phyloP scores from a whole-genome alignment of 2,329 filamentous ascomycete genomes.

The Massarina eburnea region DNA sequence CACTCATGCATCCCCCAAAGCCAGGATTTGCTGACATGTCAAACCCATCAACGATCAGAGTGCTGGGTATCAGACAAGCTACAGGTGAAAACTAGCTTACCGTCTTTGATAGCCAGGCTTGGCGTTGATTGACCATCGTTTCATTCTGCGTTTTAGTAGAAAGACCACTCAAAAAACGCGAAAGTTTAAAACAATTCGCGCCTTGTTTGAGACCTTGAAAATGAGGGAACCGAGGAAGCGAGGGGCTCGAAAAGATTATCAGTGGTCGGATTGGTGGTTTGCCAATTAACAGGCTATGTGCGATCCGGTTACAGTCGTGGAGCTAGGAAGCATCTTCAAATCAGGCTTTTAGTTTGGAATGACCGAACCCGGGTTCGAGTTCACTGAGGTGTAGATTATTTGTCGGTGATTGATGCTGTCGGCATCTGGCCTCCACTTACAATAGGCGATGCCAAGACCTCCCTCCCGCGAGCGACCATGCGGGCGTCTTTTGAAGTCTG shows the following conservation, averaged over 20 bases:
- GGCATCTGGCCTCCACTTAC: too few relatives aligned
- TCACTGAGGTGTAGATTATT: too few relatives aligned
- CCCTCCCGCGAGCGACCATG: too few relatives aligned
- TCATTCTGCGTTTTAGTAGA: constrained; percentile 10
- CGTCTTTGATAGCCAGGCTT: constrained; percentile 2
- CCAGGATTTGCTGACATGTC: not conserved
- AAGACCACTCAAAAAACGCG: not conserved
- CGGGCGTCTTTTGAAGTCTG: too few relatives aligned
- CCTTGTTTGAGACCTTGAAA: not conserved
- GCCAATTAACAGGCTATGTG: not conserved
- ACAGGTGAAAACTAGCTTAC: constrained; percentile 9
- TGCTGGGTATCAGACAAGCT: constrained; percentile 3
- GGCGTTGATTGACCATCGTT: constrained; percentile 10
- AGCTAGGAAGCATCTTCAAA: too few relatives aligned
- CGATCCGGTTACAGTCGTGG: too few relatives aligned
- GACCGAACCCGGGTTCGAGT: too few relatives aligned
- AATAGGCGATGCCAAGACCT: too few relatives aligned
- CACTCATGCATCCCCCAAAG: too few relatives aligned
- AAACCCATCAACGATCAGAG: not conserved
- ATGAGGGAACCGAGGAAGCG: not conserved
- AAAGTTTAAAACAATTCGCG: not conserved
- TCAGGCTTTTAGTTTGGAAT: too few relatives aligned
- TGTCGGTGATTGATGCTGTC: too few relatives aligned
- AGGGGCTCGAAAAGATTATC: not conserved
- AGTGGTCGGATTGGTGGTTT: not conserved